phyloP scores from a whole-genome alignment of 495 filamentous ascomycete genomes.

The Chaetomium cochliodes region DNA sequence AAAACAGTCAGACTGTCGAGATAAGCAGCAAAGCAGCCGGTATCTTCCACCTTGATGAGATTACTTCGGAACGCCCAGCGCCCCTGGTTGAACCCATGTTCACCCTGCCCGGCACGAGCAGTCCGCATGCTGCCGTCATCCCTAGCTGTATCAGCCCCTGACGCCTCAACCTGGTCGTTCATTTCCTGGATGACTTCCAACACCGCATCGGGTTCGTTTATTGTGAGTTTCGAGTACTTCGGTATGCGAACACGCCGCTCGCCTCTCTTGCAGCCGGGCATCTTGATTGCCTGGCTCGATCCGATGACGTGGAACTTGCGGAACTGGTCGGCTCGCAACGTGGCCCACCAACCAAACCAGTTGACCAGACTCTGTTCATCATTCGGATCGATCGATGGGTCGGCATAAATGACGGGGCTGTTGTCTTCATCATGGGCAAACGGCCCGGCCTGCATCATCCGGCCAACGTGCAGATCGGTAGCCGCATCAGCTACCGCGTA shows the following conservation, averaged over 20 bases:
- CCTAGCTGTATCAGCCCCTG: background rate
- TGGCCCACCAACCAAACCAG: constrained; percentile 57
- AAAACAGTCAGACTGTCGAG: background rate
- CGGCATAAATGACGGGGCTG: constrained; percentile 45
- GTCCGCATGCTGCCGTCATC: background rate
- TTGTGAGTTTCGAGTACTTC: constrained; percentile 38
- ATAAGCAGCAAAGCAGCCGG: background rate
- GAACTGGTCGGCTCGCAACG: constrained; percentile 44
- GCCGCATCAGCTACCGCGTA: constrained; percentile 28
- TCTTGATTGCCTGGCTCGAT: constrained; percentile 32
- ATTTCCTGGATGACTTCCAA: constrained; percentile 27
- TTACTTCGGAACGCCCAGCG: constrained; percentile 23
- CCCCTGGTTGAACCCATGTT: background rate
- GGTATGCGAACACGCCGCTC: constrained; percentile 42
- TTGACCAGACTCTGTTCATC: constrained; percentile 55
- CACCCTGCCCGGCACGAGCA: background rate
- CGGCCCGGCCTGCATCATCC: constrained; percentile 9
- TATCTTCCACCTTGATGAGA: constrained; percentile 1
- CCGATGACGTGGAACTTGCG: constrained; percentile 51
- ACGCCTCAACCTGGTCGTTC: constrained; percentile 9
- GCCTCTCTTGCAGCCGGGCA: constrained; percentile 25
- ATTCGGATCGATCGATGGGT: constrained; percentile 47
- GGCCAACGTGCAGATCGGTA: constrained; percentile 28
- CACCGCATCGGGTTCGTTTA: constrained; percentile 43
- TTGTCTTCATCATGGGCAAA: constrained; percentile 34